Evolutionary conservation across 371 early-diverging fungal genomes (phyloP).

Genomic region (Lichtheimia corymbifera): DNA sequence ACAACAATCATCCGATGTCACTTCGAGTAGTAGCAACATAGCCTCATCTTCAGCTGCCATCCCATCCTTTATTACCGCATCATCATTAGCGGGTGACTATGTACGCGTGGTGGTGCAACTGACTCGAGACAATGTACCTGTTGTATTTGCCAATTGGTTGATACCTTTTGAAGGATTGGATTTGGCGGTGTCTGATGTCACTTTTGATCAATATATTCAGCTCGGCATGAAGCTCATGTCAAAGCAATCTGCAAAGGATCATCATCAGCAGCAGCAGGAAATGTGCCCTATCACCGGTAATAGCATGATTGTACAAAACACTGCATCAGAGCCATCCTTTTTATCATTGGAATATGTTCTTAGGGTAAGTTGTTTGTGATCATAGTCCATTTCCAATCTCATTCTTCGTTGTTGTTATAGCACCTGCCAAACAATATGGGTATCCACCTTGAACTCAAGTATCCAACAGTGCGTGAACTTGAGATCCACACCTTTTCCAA

Average conservation of each 20-base stretch:
- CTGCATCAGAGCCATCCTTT: slow-evolving; percentile 37
- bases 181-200: slow-evolving; percentile 62
- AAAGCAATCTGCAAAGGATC: slow-evolving; percentile 6
- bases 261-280: slow-evolving; percentile 27
- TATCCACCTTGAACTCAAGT: slow-evolving; percentile 83
- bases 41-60: slow-evolving; percentile 16
- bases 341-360: slow-evolving; percentile 79
- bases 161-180: slow-evolving; percentile 61
- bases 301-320: slow-evolving; percentile 32
- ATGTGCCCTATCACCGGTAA: slow-evolving; percentile 40
- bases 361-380: slow-evolving; percentile 47
- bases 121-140: slow-evolving; percentile 86
- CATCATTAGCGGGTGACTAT: slow-evolving; percentile 76
- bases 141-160: slow-evolving; percentile 79
- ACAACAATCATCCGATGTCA: slow-evolving; percentile 2
- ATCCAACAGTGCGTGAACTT: slow-evolving; percentile 70
- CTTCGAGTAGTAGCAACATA: slow-evolving; percentile 4
- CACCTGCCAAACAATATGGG: slow-evolving; percentile 74
- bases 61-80: slow-evolving; percentile 82
- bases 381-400: neutral
- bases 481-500: slow-evolving; percentile 52
- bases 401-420: slow-evolving; percentile 33
- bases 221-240: slow-evolving; percentile 38
- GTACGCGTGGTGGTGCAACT: slow-evolving; percentile 88
- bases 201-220: slow-evolving; percentile 55